Evolutionary conservation across 805 yeast genomes (phyloP).

Genomic region (baker's yeast (Saccharomyces cerevisiae)): DNA sequence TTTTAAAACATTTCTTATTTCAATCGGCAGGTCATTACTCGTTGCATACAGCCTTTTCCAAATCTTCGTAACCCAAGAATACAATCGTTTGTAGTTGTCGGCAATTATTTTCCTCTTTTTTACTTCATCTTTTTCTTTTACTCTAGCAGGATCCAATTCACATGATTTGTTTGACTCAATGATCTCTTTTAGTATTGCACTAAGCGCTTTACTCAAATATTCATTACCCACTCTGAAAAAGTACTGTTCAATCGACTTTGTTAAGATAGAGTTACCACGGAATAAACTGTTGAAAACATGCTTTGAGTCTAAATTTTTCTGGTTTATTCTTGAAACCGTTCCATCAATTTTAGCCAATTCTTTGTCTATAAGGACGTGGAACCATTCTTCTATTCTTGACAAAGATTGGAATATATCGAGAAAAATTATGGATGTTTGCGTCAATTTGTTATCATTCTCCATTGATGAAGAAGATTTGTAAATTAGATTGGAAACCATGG

Average conservation of each 20-base stretch:
- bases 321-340: constrained; percentile 15
- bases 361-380: constrained; percentile 54
- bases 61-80: constrained; percentile 43
- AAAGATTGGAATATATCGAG: constrained; percentile 69
- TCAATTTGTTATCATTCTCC: constrained; percentile 38
- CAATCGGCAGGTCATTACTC: constrained; percentile 65
- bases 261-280: constrained; percentile 76
- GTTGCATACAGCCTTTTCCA: constrained; percentile 63
- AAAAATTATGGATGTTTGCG: constrained; percentile 48
- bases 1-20: constrained; percentile 56
- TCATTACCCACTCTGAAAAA: constrained; percentile 72
- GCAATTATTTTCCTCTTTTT: constrained; percentile 35
- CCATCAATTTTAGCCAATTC: constrained; percentile 44
- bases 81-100: constrained; percentile 42
- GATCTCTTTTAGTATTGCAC: constrained; percentile 53
- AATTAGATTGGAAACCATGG: constrained; percentile 5
- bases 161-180: constrained; percentile 46
- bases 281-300: constrained; percentile 55
- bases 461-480: constrained; percentile 3
- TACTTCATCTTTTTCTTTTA: constrained; percentile 31
- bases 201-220: constrained; percentile 64
- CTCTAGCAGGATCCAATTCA: constrained; percentile 73
- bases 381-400: constrained; percentile 64
- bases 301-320: constrained; percentile 17
- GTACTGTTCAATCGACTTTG: constrained; percentile 73